phyloP scores from a whole-genome alignment of 345 rosid genomes.

The Eutrema yunnanense region DNA sequence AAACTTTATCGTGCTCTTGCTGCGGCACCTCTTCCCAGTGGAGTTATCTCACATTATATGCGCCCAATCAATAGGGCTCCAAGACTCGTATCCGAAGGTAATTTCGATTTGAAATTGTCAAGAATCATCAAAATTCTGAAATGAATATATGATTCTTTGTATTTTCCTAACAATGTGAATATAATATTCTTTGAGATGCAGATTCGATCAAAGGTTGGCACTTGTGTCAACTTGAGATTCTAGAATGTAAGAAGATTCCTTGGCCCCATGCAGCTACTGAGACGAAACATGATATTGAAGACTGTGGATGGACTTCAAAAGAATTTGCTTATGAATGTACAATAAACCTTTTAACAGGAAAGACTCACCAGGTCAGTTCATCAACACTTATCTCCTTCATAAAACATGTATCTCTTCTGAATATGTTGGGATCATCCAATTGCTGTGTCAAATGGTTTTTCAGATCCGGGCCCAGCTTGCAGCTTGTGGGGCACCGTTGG shows the following conservation, averaged over 20 bases:
- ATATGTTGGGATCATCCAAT: background rate
- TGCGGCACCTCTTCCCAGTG: slow-evolving; percentile 67
- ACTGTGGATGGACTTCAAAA: slow-evolving; percentile 58
- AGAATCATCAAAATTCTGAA: background rate
- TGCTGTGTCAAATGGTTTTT: background rate
- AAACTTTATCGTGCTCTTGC: slow-evolving; percentile 88
- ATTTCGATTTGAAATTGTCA: background rate
- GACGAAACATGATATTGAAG: slow-evolving; percentile 49
- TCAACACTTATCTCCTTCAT: background rate
- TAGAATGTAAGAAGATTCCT: slow-evolving; percentile 70
- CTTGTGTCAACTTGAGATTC: slow-evolving; percentile 78
- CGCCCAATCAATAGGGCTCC: slow-evolving; percentile 83
- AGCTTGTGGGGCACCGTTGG: slow-evolving; percentile 78
- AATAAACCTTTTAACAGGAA: slow-evolving; percentile 88
- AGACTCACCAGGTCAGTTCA: slow-evolving; percentile 78
- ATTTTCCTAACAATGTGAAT: background rate
- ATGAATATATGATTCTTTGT: background rate
- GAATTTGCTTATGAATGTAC: slow-evolving; percentile 76
- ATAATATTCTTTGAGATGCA: slow-evolving; percentile 28
- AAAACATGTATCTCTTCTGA: background rate
- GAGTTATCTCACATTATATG: slow-evolving; percentile 85
- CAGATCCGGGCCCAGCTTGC: slow-evolving; percentile 91
- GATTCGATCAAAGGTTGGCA: slow-evolving; percentile 68
- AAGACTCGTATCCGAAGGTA: slow-evolving; percentile 80
- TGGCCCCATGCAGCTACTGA: slow-evolving; percentile 63